Evolutionary conservation across 495 filamentous ascomycete genomes (phyloP).

Genomic region (Penicillium nucicola): DNA sequence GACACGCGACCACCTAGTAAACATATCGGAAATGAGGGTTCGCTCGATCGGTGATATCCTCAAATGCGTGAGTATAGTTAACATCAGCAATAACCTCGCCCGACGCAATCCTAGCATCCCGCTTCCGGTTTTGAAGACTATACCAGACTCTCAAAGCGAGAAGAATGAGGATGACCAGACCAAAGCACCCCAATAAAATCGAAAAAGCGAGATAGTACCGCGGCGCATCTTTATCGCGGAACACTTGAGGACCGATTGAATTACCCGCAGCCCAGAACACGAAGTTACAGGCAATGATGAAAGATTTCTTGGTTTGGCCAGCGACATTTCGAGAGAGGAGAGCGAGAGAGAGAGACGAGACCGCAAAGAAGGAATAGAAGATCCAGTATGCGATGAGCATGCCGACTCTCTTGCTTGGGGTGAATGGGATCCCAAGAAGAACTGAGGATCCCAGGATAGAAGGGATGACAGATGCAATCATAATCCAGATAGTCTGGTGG

Average conservation of each 20-base stretch:
- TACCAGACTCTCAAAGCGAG: conserved; percentile 30
- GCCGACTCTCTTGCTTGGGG: conserved; percentile 40
- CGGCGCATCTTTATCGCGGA: conserved; percentile 30
- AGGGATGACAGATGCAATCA: conserved; percentile 60
- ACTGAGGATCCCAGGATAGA: conserved; percentile 30
- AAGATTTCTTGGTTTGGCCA: conserved; percentile 63
- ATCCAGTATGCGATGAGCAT: conserved; percentile 61
- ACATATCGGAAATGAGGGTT: conserved; percentile 44
- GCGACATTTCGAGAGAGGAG: conserved; percentile 61
- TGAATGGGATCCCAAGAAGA: conserved; percentile 7
- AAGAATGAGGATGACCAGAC: conserved; percentile 24
- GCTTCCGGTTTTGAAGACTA: conserved; percentile 27
- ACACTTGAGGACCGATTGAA: conserved; percentile 44
- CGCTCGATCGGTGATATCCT: conserved; percentile 43
- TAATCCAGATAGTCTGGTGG: conserved; percentile 58
- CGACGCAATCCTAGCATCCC: conserved; percentile 26
- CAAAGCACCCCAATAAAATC: conserved; percentile 34
- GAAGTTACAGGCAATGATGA: conserved; percentile 39
- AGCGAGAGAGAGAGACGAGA: conserved; percentile 51
- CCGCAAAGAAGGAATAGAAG: conserved; percentile 51
- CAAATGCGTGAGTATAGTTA: conserved; percentile 35
- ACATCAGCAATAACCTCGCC: conserved; percentile 23
- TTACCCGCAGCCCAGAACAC: conserved; percentile 41
- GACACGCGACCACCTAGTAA: conserved; percentile 19
- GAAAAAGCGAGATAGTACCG: conserved; percentile 38